Conservation (phyloP, 768 basidiomycete species). For the Amanita subjunquillea region DNA sequence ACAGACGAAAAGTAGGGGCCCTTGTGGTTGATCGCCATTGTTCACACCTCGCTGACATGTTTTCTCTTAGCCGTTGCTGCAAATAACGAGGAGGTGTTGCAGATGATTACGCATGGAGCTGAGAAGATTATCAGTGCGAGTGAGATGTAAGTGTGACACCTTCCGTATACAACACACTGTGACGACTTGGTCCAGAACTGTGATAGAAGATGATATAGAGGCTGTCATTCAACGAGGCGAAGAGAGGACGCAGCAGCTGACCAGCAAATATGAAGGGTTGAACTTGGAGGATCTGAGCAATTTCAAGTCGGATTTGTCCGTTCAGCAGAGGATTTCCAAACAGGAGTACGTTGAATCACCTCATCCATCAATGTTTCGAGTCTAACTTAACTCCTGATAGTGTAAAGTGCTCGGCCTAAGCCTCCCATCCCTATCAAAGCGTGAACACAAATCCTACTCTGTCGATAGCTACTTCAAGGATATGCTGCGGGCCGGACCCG, state of each 20-base stretch:
- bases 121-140: too few species aligned
- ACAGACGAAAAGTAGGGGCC: conserved; percentile 53
- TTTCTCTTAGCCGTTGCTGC: conserved; percentile 53
- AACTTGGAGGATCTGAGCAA: too few species aligned
- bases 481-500: conserved; percentile 68
- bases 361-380: not conserved
- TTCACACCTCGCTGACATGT: conserved; percentile 2
- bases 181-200: too few species aligned
- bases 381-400: conserved; percentile 17
- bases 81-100: conserved; percentile 90
- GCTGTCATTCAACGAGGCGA: too few species aligned
- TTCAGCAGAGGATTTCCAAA: conserved; percentile 89
- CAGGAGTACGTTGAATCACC: conserved; percentile 40
- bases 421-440: too few species aligned
- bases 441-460: conserved; percentile 88
- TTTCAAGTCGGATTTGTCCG: conserved; percentile 87
- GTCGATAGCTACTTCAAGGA: conserved; percentile 96
- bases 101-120: conserved; percentile 99
- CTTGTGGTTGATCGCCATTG: not conserved
- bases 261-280: too few species aligned
- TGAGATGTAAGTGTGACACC: too few species aligned
- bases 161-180: too few species aligned
- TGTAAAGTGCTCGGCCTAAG: conserved; percentile 64
- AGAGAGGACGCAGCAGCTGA: too few species aligned
- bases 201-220: too few species aligned